Base-by-base conservation (phyloP, 2,329 filamentous ascomycete genomes). In the Sporothrix brunneoviolacea region DNA sequence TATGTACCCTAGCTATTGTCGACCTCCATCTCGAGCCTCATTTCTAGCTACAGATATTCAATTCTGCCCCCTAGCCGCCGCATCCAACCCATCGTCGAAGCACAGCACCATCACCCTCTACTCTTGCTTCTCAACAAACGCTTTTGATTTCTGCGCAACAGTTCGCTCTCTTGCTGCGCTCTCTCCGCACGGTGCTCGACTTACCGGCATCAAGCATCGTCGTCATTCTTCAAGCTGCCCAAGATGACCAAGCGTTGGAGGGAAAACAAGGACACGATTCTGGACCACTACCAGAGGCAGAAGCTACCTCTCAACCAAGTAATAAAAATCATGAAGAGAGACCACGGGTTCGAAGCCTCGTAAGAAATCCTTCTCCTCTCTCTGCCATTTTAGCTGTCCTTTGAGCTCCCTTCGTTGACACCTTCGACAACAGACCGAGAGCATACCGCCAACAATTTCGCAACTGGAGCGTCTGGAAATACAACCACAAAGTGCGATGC, bases 221-320 rank as follows among this genome's bases (percentile, higher is more conserved):
- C n/a, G n/a, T n/a, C n/a, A n/a, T n/a, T n/a, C n/a, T n/a, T 42
- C 4, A 12, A 28, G 8, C 27, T 9, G 22, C 19, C n/a, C 37
- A 55, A 38, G 44, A 74, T 75, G 71, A 71, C 69, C 19, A 74
- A 74, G 55, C 57, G 62, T 13, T 76, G 72, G 72, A 60, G 65
- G 7, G 60, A 65, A 18, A 57, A 69, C 59, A 64, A 61, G 27
- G 48, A 55, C 1, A 56, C 54, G 24, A 74, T 76, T 52, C 60
- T 64, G 33, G 55, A 55, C 21, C 57, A 73, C 24, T 76, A 76
- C 42, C 24, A 36, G 21, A 8, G 10, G 12, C 13, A 41, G 5
- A 33, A 19, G 13, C 8, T 28, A 9, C 21, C 48, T 15, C 48
- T 54, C 2, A 21, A 4, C 18, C n/a, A 35, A 19, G 43, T 48